Percentiles rank a stretch among this genome's conserved stretches.
Evolutionary conservation across 257 asterid species (phyloP).

Genomic region (Fraxinus pennsylvanica): DNA sequence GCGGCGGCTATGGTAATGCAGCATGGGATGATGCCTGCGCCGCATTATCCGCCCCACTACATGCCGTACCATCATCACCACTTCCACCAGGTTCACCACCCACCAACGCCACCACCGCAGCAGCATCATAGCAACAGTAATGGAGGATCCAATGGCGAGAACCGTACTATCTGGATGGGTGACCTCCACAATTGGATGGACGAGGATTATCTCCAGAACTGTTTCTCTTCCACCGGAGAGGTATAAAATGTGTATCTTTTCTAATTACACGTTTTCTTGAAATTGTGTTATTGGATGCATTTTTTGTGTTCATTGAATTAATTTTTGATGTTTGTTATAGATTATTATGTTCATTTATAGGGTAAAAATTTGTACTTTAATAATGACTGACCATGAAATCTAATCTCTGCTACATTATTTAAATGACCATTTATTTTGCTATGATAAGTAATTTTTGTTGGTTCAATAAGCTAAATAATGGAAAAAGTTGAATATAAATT

Average conservation of each 20-base stretch:
- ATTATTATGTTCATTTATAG: neutral
- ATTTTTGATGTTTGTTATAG: neutral
- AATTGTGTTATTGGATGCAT: neutral
- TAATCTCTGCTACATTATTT: neutral
- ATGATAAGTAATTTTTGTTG: neutral
- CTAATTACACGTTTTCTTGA: too few relatives aligned
- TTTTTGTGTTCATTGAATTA: neutral
- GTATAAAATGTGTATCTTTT: slow-evolving; percentile 30
- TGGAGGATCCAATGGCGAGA: slow-evolving; percentile 74
- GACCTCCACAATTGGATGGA: slow-evolving; percentile 96
- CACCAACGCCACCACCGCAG: slow-evolving; percentile 38
- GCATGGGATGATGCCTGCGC: slow-evolving; percentile 74
- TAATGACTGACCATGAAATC: neutral
- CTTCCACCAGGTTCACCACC: slow-evolving; percentile 36
- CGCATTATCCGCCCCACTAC: slow-evolving; percentile 65
- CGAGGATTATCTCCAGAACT: slow-evolving; percentile 89
- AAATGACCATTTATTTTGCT: neutral
- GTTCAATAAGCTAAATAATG: neutral
- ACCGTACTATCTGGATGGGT: slow-evolving; percentile 96
- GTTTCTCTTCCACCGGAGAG: slow-evolving; percentile 91
- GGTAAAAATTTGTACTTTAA: neutral
- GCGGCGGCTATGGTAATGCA: slow-evolving; percentile 85
- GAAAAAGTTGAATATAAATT: neutral
- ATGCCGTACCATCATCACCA: slow-evolving; percentile 65
- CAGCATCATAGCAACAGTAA: slow-evolving; percentile 32